A percentile compares a stretch with the other conserved stretches of the same genome.
Conservation (phyloP, 2,329 filamentous ascomycete species). For the Cadophora luteo-olivacea region DNA sequence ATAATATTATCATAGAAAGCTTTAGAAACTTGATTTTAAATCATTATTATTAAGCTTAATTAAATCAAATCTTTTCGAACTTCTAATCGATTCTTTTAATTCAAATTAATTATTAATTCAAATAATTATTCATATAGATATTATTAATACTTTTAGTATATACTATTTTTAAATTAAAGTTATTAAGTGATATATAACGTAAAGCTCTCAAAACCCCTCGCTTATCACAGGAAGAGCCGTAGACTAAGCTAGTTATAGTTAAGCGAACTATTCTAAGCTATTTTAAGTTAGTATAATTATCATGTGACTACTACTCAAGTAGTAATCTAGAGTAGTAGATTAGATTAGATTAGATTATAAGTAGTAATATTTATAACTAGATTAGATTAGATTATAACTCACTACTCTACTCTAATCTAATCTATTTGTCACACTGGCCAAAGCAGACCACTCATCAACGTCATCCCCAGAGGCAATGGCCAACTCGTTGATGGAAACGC, state of each 20-base stretch:
- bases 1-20: no score
- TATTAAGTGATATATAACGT: background rate
- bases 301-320: background rate
- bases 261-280: background rate
- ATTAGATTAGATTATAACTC: background rate
- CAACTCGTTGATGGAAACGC: no score
- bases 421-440: constrained; percentile 1
- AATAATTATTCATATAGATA: no score
- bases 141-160: no score
- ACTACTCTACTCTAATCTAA: constrained; percentile 4
- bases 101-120: no score
- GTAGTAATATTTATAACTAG: background rate
- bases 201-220: background rate
- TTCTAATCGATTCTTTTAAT: no score
- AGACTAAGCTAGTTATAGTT: no score
- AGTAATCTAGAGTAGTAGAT: background rate
- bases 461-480: no score
- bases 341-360: constrained; percentile 1
- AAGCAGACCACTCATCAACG: no score
- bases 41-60: no score
- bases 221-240: background rate
- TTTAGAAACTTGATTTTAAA: no score
- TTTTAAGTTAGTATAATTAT: background rate
- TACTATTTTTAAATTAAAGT: background rate
- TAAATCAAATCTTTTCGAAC: no score